Conservation (phyloP, 2,329 filamentous ascomycete genomes). For the Neopestalotiopsis sp. region DNA sequence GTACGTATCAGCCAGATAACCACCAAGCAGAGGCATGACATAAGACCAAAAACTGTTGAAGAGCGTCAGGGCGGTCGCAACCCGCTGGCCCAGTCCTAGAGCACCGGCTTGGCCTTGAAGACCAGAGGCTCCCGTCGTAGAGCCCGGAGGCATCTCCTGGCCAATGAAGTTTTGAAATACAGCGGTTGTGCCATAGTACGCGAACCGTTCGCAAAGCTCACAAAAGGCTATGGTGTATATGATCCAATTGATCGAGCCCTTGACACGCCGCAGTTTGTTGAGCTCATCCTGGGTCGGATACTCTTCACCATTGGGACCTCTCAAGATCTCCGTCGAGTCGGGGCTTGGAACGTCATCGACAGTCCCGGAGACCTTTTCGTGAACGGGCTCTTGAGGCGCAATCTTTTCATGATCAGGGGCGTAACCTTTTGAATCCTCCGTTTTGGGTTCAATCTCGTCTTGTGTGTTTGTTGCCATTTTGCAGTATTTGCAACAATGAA, state of each 20-base stretch:
- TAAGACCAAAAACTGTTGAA: slow-evolving; percentile 41
- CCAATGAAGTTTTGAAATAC: slow-evolving; percentile 62
- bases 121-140: slow-evolving; percentile 55
- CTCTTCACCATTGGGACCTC: slow-evolving; percentile 40
- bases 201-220: slow-evolving; percentile 69
- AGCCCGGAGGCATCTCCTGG: slow-evolving; percentile 59
- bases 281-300: slow-evolving; percentile 61
- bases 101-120: slow-evolving; percentile 53
- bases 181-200: slow-evolving; percentile 66
- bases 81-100: slow-evolving; percentile 50
- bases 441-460: neutral
- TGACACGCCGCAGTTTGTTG: slow-evolving; percentile 56
- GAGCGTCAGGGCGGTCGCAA: slow-evolving; percentile 32
- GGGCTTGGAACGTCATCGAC: neutral
- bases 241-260: slow-evolving; percentile 58
- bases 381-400: neutral
- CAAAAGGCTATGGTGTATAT: slow-evolving; percentile 67
- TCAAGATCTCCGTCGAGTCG: neutral
- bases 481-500: neutral
- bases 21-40: slow-evolving; percentile 42
- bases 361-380: neutral
- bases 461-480: neutral
- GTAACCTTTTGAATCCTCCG: neutral
- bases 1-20: slow-evolving; percentile 62
- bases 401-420: neutral